These are phyloP conservation scores for Tilletia setariae DNA, from an alignment of 1,284 basidiomycete species.

Conservation along the genomic window DNA sequence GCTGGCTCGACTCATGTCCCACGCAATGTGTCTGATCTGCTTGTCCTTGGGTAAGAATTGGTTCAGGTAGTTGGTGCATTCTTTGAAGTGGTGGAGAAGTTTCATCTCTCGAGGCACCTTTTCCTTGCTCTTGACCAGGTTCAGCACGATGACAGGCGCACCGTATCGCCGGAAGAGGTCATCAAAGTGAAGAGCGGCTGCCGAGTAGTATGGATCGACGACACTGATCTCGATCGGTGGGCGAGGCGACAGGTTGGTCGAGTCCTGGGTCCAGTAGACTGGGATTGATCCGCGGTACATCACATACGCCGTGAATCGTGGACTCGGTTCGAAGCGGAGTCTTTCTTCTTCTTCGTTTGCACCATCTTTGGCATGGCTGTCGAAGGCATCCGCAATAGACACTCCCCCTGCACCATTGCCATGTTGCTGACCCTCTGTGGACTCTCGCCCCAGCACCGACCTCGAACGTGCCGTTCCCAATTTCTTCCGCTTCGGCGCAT, in stretches of 20 bases:
- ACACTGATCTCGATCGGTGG: constrained; percentile 88
- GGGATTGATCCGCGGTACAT: constrained; percentile 96
- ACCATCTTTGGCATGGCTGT: constrained; percentile 22
- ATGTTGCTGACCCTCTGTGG: background rate
- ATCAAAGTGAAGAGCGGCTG: constrained; percentile 90
- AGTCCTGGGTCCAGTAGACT: constrained; percentile 92
- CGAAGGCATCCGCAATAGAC: constrained; percentile 17
- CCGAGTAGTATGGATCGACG: constrained; percentile 90
- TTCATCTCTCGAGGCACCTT: constrained; percentile 85
- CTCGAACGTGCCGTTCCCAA: background rate
- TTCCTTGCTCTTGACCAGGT: constrained; percentile 70
- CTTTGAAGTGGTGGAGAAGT: constrained; percentile 81
- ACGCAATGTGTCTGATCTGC: constrained; percentile 85
- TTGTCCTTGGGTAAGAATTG: constrained; percentile 85
- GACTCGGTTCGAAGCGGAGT: constrained; percentile 56
- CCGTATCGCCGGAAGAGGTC: constrained; percentile 87
- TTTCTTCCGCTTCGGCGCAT: constrained; percentile 32
- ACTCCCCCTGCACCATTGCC: constrained; percentile 18
- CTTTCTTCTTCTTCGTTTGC: constrained; percentile 21
- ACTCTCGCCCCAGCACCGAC: background rate
- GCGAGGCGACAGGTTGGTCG: constrained; percentile 80
- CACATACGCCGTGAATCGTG: constrained; percentile 90
- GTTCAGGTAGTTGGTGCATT: constrained; percentile 89
- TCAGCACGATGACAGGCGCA: constrained; percentile 85
- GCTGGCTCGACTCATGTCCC: constrained; percentile 71